phyloP scores from a whole-genome alignment of 345 rosid species.

The Arabidopsis arenosa region DNA sequence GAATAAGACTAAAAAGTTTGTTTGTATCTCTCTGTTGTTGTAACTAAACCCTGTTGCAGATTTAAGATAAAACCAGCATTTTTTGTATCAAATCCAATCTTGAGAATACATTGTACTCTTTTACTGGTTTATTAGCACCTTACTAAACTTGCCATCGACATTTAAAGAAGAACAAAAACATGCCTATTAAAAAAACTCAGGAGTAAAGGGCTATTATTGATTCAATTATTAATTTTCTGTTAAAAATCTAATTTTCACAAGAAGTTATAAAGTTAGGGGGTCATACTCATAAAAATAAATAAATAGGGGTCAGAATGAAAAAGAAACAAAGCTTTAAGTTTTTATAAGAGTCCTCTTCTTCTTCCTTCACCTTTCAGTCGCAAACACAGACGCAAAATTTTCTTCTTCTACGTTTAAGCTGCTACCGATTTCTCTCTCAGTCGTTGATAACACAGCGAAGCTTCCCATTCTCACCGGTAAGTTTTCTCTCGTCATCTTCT shows the following conservation, averaged over 20 bases:
- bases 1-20: slow-evolving; percentile 48
- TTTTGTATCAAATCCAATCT: neutral
- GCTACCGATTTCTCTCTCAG: neutral
- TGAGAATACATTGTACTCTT: slow-evolving; percentile 18
- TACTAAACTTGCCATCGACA: neutral
- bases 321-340: neutral
- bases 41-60: slow-evolving; percentile 12
- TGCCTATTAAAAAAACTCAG: neutral
- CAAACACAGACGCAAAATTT: neutral
- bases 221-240: neutral
- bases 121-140: neutral
- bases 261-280: neutral
- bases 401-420: neutral
- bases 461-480: slow-evolving; percentile 11
- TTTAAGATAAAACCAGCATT: slow-evolving; percentile 2
- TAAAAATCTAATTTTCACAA: neutral
- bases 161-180: neutral
- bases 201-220: neutral
- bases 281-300: neutral
- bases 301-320: neutral
- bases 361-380: neutral
- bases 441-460: neutral
- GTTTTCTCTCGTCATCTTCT: neutral
- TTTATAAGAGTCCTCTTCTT: neutral
- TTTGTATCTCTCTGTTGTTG: slow-evolving; percentile 12